phyloP scores from a whole-genome alignment of 2,329 filamentous ascomycete genomes.

The Fusarium scirpi region DNA sequence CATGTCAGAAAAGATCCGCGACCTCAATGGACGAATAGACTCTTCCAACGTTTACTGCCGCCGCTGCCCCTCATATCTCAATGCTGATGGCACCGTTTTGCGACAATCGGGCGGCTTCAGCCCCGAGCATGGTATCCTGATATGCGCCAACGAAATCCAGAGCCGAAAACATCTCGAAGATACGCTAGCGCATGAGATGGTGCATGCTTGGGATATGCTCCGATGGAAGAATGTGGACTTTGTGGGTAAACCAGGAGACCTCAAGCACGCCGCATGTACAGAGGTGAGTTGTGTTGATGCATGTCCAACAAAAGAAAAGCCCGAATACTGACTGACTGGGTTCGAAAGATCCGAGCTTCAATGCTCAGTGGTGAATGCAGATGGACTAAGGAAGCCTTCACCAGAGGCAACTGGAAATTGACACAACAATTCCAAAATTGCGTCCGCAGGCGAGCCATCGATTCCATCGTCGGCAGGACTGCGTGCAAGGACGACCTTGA shows the following conservation, averaged over 20 bases:
- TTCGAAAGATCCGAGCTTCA: slow-evolving; percentile 82
- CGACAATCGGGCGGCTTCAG: slow-evolving; percentile 84
- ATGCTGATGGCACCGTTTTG: slow-evolving; percentile 70
- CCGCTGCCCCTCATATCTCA: slow-evolving; percentile 74
- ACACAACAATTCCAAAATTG: slow-evolving; percentile 96
- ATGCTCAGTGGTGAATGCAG: slow-evolving; percentile 95
- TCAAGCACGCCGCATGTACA: slow-evolving; percentile 92
- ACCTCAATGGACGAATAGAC: slow-evolving; percentile 82
- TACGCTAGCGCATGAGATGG: slow-evolving; percentile 96
- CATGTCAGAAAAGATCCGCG: slow-evolving; percentile 82
- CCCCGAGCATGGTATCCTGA: slow-evolving; percentile 85
- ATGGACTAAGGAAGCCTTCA: slow-evolving; percentile 88
- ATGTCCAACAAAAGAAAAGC: background rate
- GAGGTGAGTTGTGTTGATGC: slow-evolving; percentile 70
- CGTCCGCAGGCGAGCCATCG: slow-evolving; percentile 82
- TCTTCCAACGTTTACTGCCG: slow-evolving; percentile 82
- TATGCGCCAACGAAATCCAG: slow-evolving; percentile 92
- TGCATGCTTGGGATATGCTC: slow-evolving; percentile 94
- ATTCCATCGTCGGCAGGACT: slow-evolving; percentile 82
- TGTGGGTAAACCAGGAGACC: slow-evolving; percentile 69
- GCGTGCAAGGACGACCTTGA: slow-evolving; percentile 87
- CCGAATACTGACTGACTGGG: slow-evolving; percentile 12
- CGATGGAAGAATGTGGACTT: slow-evolving; percentile 87
- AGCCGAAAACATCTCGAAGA: slow-evolving; percentile 88
- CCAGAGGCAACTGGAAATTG: slow-evolving; percentile 85